Conservation (phyloP, 2,329 filamentous ascomycete genomes). For the Cytospora mali region DNA sequence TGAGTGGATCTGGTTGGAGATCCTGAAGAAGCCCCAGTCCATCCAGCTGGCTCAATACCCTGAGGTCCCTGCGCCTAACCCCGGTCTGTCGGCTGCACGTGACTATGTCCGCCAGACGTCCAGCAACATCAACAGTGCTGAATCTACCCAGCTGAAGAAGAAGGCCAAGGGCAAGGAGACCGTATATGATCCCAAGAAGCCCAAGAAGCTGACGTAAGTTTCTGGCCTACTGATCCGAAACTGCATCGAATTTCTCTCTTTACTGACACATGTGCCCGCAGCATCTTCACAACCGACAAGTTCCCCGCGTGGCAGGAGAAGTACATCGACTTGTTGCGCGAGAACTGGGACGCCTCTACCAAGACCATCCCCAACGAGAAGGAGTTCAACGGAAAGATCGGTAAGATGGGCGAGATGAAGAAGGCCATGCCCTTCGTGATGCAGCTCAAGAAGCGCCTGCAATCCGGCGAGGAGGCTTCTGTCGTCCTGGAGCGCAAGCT, state of each 20-base stretch:
- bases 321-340: constrained; percentile 78
- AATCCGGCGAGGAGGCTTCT: constrained; percentile 66
- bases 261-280: constrained; percentile 9
- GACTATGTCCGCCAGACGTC: constrained; percentile 68
- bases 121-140: constrained; percentile 82
- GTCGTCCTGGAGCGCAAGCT: constrained; percentile 82
- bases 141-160: constrained; percentile 82
- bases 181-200: constrained; percentile 84
- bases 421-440: constrained; percentile 98
- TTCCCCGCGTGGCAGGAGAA: constrained; percentile 92
- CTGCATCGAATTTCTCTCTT: neutral
- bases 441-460: constrained; percentile 78
- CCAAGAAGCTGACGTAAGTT: constrained; percentile 75
- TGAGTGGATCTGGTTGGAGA: constrained; percentile 91
- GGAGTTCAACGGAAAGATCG: constrained; percentile 74
- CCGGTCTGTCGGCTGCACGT: constrained; percentile 73
- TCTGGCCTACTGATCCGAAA: too few relatives aligned
- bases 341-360: constrained; percentile 65
- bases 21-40: constrained; percentile 74
- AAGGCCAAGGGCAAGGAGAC: constrained; percentile 89
- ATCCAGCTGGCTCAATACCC: constrained; percentile 83
- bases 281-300: constrained; percentile 74
- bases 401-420: constrained; percentile 88
- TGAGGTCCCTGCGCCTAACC: constrained; percentile 64
- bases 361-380: constrained; percentile 73